Percentiles rank a stretch among this genome's conserved stretches.
Evolutionary conservation across 2,329 filamentous ascomycete genomes (phyloP).

Genomic region (Botrytis squamosa): DNA sequence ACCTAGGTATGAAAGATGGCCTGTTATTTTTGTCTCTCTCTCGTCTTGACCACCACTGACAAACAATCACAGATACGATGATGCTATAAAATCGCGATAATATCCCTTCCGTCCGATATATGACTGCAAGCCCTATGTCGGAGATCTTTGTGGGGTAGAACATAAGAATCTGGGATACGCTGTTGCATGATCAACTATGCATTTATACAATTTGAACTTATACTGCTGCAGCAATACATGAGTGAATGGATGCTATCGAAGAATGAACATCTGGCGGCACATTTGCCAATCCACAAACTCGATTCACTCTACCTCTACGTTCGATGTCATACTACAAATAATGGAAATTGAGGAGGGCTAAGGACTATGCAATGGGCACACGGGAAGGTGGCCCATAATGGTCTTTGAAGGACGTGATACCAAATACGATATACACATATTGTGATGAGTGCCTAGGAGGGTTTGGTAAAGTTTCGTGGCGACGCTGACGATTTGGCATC

Average conservation of each 20-base stretch:
- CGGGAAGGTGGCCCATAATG: background rate
- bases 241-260: background rate
- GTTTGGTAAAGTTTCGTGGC: background rate
- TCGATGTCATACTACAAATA: background rate
- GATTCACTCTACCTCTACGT: background rate
- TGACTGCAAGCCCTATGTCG: slow-evolving; percentile 14
- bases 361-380: background rate
- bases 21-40: slow-evolving; percentile 24
- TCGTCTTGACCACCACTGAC: slow-evolving; percentile 27
- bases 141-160: slow-evolving; percentile 18
- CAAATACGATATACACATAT: background rate
- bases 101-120: slow-evolving; percentile 13
- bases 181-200: slow-evolving; percentile 14
- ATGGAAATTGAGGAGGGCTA: background rate
- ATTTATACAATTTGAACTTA: background rate
- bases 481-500: slow-evolving; percentile 5
- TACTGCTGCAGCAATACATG: background rate
- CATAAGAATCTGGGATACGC: background rate
- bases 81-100: slow-evolving; percentile 12
- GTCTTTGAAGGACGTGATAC: background rate
- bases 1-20: slow-evolving; percentile 21
- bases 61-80: slow-evolving; percentile 26
- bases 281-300: background rate
- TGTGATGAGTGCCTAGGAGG: background rate
- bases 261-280: background rate